Evolutionary conservation across 176 grass and related monocot species (phyloP).

Genomic region (Oryza nivara): DNA sequence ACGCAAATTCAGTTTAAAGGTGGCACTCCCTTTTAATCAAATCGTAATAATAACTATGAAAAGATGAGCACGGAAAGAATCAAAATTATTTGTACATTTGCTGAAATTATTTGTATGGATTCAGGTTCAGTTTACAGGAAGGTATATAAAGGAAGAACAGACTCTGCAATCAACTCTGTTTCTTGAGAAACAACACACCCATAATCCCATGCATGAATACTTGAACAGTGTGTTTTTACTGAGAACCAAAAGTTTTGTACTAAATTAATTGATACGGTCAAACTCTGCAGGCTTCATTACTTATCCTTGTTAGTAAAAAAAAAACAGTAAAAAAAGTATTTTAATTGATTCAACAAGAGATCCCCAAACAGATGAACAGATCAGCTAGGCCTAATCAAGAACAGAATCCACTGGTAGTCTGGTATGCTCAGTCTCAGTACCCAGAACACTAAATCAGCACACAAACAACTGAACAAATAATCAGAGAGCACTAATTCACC

Average conservation of each 20-base stretch:
- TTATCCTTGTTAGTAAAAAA: neutral
- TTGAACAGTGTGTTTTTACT: neutral
- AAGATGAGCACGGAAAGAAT: neutral
- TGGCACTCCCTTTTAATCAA: neutral
- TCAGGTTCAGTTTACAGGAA: slow-evolving; percentile 6
- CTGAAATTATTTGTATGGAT: neutral
- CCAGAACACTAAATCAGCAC: no score
- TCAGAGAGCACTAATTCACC: neutral
- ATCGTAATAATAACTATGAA: neutral
- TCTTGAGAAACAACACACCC: neutral
- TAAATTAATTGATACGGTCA: neutral
- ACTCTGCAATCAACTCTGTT: neutral
- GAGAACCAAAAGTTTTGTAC: neutral
- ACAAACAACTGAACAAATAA: neutral
- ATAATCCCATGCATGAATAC: neutral
- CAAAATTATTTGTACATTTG: slow-evolving; percentile 12
- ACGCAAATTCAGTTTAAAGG: slow-evolving; percentile 14
- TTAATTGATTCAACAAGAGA: neutral
- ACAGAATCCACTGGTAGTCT: neutral
- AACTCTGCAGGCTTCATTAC: neutral
- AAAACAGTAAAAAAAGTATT: neutral
- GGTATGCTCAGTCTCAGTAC: slow-evolving; percentile 4
- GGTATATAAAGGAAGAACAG: neutral
- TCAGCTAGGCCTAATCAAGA: neutral
- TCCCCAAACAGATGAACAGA: neutral